phyloP scores from a whole-genome alignment of 2,329 filamentous ascomycete genomes.

The Dryadomyces quercivorus region DNA sequence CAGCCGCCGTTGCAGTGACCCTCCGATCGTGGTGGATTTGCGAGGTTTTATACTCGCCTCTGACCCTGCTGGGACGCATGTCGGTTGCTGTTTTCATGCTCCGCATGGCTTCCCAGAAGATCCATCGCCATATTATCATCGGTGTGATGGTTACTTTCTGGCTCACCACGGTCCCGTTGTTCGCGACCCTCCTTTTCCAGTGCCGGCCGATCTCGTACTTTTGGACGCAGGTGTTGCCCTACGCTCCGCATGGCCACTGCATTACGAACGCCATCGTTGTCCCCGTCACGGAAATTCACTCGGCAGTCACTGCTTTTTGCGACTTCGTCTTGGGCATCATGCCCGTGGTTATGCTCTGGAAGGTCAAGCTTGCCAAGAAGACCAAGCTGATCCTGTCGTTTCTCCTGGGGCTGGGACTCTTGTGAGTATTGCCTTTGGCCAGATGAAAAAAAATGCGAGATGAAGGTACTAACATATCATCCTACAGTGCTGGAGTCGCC shows the following conservation, averaged over 20 bases:
- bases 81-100: constrained; percentile 29
- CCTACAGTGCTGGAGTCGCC: constrained; percentile 23
- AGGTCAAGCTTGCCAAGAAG: constrained; percentile 32
- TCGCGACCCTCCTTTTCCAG: constrained; percentile 25
- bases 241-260: constrained; percentile 24
- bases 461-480: neutral
- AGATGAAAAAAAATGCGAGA: too few relatives aligned
- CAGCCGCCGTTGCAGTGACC: constrained; percentile 15
- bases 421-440: constrained; percentile 22
- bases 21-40: constrained; percentile 26
- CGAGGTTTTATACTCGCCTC: constrained; percentile 26
- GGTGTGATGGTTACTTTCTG: constrained; percentile 20
- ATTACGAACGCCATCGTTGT: constrained; percentile 26
- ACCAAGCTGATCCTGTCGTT: constrained; percentile 33
- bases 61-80: constrained; percentile 26
- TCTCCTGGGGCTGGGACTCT: constrained; percentile 35
- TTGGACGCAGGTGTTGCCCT: constrained; percentile 26
- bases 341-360: constrained; percentile 38
- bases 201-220: constrained; percentile 36
- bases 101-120: constrained; percentile 22
- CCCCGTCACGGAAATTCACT: constrained; percentile 31
- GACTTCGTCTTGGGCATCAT: constrained; percentile 37
- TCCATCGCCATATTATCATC: constrained; percentile 25
- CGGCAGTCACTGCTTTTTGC: constrained; percentile 32
- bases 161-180: constrained; percentile 11